Conservation (phyloP, 352 stramenopile species). For the Globisporangium solare region DNA sequence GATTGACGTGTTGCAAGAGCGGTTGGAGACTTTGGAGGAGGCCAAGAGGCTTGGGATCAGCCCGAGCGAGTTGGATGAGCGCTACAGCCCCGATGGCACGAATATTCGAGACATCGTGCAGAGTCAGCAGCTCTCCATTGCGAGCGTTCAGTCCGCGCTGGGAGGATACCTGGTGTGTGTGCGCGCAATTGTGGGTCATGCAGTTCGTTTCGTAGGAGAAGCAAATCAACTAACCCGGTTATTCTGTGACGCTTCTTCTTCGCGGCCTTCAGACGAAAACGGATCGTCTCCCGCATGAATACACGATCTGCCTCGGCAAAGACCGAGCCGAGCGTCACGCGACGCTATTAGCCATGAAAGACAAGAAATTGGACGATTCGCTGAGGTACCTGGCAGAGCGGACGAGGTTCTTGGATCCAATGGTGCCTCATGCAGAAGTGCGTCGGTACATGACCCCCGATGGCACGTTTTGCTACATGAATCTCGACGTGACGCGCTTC, state of each 20-base stretch:
- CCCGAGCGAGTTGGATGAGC: too few relatives aligned
- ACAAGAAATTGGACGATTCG: constrained; percentile 27
- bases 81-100: background rate
- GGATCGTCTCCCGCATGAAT: background rate
- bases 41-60: constrained; percentile 17
- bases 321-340: constrained; percentile 21
- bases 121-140: constrained; percentile 4
- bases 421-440: background rate
- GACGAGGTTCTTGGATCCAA: constrained; percentile 20
- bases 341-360: constrained; percentile 26
- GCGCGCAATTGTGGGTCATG: background rate
- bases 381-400: constrained; percentile 29
- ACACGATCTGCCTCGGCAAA: constrained; percentile 19
- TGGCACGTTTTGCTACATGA: constrained; percentile 37
- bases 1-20: constrained; percentile 19
- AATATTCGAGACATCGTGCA: background rate
- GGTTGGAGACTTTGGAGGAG: constrained; percentile 19
- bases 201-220: too few relatives aligned
- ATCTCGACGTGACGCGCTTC: constrained; percentile 50
- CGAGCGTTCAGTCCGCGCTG: constrained; percentile 1
- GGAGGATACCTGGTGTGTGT: constrained; percentile 2
- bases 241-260: too few relatives aligned
- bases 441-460: constrained; percentile 30
- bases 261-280: too few relatives aligned
- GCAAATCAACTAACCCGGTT: too few relatives aligned